These are phyloP conservation scores for Suhomyces coccinellae DNA, from an alignment of 1,139 yeast genomes.

Conservation along the genomic window DNA sequence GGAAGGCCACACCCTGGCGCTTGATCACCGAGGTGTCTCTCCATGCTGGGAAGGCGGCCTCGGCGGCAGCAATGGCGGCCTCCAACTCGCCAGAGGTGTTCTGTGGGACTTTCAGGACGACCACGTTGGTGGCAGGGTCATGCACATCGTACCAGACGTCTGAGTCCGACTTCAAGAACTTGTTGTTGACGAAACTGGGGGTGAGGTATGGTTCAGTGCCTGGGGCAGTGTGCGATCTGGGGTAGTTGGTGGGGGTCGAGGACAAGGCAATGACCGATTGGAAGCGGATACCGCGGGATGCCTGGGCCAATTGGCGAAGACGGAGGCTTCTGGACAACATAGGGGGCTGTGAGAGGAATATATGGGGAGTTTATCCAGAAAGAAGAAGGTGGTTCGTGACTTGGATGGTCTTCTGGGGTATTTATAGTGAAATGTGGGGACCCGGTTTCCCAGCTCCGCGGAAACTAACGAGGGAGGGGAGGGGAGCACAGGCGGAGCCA, in stretches of 20 bases:
- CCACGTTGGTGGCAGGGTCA: constrained; percentile 74
- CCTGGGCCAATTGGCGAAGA: constrained; percentile 6
- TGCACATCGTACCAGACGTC: constrained; percentile 67
- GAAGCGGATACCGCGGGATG: constrained; percentile 16
- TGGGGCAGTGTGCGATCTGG: constrained; percentile 47
- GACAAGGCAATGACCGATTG: constrained; percentile 29
- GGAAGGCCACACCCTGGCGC: constrained; percentile 77
- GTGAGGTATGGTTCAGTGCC: constrained; percentile 50
- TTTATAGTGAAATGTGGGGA: no score
- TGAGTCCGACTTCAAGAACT: constrained; percentile 57
- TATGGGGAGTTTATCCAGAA: background rate
- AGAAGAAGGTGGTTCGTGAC: background rate
- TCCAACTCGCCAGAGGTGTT: constrained; percentile 66
- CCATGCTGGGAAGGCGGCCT: constrained; percentile 61
- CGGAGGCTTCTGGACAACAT: constrained; percentile 15
- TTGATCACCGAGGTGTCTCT: constrained; percentile 59
- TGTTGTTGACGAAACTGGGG: constrained; percentile 58
- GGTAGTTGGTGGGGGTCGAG: constrained; percentile 39
- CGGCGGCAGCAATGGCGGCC: constrained; percentile 67
- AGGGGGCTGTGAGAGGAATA: background rate
- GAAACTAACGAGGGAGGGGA: background rate
- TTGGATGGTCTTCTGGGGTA: background rate
- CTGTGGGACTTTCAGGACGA: constrained; percentile 72
- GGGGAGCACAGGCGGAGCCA: no score
- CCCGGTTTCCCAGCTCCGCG: constrained; percentile 6